These are phyloP conservation scores for Bondarzewia mesenterica DNA, from an alignment of 1,284 basidiomycete genomes.

Conservation along the genomic window DNA sequence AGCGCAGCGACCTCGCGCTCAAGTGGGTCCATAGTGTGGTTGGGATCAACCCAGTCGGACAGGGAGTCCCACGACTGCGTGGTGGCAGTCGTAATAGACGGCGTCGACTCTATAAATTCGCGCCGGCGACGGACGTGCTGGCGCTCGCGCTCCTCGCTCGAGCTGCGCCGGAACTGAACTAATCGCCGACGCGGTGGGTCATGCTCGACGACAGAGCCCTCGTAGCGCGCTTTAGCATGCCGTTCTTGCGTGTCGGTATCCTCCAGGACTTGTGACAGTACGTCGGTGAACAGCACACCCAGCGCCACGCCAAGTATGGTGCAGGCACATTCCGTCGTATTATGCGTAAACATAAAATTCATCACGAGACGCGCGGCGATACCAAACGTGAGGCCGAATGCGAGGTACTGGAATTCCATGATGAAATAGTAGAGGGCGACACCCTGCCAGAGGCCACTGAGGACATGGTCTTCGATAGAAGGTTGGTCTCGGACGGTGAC, in stretches of 20 bases:
- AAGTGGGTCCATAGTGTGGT: slow-evolving; percentile 48
- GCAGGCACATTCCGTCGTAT: slow-evolving; percentile 42
- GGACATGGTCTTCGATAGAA: slow-evolving; percentile 48
- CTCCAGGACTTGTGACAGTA: slow-evolving; percentile 55
- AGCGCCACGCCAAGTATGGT: slow-evolving; percentile 56
- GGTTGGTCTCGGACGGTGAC: slow-evolving; percentile 26
- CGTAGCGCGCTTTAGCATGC: slow-evolving; percentile 11
- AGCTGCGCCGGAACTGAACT: slow-evolving; percentile 23
- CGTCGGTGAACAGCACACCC: slow-evolving; percentile 58
- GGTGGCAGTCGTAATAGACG: slow-evolving; percentile 13
- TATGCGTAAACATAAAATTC: slow-evolving; percentile 47
- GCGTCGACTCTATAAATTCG: slow-evolving; percentile 12
- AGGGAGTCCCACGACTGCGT: slow-evolving; percentile 29
- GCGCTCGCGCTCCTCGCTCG: slow-evolving; percentile 16
- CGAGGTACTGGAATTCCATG: slow-evolving; percentile 42
- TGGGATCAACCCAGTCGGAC: slow-evolving; percentile 51
- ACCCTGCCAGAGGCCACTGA: slow-evolving; percentile 68
- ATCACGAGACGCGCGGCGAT: slow-evolving; percentile 53
- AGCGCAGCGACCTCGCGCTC: slow-evolving; percentile 66
- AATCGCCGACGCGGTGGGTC: slow-evolving; percentile 14
- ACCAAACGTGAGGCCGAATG: slow-evolving; percentile 44
- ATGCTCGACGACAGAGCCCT: slow-evolving; percentile 11
- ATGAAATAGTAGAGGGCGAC: slow-evolving; percentile 62
- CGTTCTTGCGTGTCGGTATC: slow-evolving; percentile 19
- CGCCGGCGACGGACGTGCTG: slow-evolving; percentile 15